Evolutionary conservation across 1,284 basidiomycete genomes (phyloP).

Genomic region (Boletus subluridellus): DNA sequence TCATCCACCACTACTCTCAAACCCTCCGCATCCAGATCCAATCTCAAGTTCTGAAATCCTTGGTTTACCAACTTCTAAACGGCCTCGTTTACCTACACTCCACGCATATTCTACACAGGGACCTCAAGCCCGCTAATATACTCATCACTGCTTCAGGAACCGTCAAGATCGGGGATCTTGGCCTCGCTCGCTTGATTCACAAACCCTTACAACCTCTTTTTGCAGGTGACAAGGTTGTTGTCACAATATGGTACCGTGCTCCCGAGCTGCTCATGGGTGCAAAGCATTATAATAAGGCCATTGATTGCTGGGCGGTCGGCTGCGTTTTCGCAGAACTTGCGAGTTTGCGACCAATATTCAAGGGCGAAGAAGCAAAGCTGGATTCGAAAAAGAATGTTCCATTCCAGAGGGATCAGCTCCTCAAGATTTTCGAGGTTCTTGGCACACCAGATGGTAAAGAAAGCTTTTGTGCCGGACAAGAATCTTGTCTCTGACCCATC

Average conservation of each 20-base stretch:
- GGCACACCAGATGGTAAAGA: conserved; percentile 80
- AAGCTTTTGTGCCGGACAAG: background rate
- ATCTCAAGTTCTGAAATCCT: conserved; percentile 80
- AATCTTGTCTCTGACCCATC: background rate
- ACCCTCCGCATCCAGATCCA: conserved; percentile 77
- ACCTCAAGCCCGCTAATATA: conserved; percentile 98
- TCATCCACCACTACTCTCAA: conserved; percentile 96
- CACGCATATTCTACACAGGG: conserved; percentile 91
- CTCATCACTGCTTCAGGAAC: conserved; percentile 86
- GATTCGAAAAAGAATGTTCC: conserved; percentile 91
- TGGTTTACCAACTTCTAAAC: conserved; percentile 94
- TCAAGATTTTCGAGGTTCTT: conserved; percentile 92
- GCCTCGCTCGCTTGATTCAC: conserved; percentile 85
- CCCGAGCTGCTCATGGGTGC: conserved; percentile 94
- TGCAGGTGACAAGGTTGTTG: conserved; percentile 95
- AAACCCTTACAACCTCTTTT: conserved; percentile 84
- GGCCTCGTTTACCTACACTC: conserved; percentile 94
- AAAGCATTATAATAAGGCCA: conserved; percentile 93
- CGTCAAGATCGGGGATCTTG: conserved; percentile 97
- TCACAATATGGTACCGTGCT: conserved; percentile 98
- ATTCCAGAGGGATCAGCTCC: conserved; percentile 91
- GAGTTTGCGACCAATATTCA: conserved; percentile 94
- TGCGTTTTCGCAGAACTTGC: conserved; percentile 97
- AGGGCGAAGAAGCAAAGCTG: conserved; percentile 97
- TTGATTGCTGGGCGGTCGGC: conserved; percentile 95